Evolutionary conservation across 2,329 filamentous ascomycete species (phyloP).

Genomic region (Ciborinia camelliae): DNA sequence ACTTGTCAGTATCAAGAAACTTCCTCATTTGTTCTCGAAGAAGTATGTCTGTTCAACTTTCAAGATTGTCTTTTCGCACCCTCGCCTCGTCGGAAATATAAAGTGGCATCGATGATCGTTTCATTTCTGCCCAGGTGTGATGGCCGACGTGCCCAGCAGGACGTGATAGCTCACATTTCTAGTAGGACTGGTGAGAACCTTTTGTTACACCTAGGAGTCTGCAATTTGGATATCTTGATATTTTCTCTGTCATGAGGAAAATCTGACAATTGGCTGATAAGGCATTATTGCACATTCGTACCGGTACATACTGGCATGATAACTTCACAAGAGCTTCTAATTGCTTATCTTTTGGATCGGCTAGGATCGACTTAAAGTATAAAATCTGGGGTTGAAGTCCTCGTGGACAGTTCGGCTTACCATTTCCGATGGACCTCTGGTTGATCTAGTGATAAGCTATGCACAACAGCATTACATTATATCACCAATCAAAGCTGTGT

Average conservation of each 20-base stretch:
- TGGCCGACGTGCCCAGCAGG: not conserved
- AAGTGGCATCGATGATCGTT: not conserved
- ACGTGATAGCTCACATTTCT: slow-evolving; percentile 12
- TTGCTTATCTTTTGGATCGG: slow-evolving; percentile 11
- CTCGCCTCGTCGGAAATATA: not conserved
- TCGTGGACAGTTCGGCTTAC: slow-evolving; percentile 7
- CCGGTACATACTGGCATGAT: not conserved
- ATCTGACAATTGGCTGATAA: not conserved
- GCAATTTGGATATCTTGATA: not conserved
- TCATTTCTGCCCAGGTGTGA: slow-evolving; percentile 9
- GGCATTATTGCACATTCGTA: not conserved
- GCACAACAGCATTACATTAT: not conserved
- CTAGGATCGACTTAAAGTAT: slow-evolving; percentile 2
- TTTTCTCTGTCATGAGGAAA: not conserved
- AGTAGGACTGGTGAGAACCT: not conserved
- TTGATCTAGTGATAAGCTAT: not conserved
- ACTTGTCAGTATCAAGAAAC: not conserved
- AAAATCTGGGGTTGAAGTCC: slow-evolving; percentile 3
- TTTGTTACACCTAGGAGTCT: not conserved
- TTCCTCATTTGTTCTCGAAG: slow-evolving; percentile 17
- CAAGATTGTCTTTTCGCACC: slow-evolving; percentile 5
- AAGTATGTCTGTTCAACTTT: not conserved
- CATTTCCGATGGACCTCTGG: not conserved
- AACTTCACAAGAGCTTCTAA: not conserved
- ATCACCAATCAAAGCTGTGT: not conserved